Evolutionary conservation across 2,329 filamentous ascomycete species (phyloP), one percentile per base, ranked within the genome.

Genomic region (Sporothrix brasiliensis): DNA sequence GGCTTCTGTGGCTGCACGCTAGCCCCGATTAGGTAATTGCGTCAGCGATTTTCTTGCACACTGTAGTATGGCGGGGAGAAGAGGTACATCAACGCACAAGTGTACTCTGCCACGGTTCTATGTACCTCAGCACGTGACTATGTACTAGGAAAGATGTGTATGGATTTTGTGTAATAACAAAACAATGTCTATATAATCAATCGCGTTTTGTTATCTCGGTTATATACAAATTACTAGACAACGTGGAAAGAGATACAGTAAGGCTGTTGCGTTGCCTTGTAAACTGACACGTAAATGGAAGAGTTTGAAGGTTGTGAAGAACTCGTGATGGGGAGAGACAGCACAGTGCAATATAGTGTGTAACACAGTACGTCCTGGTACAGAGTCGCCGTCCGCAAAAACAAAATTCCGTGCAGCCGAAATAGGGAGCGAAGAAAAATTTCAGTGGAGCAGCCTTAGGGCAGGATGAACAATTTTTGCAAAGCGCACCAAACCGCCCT

Each of bases 401-500:
- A 73, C 39, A 70, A 69, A 71, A 67, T n/a, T 74, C 73, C 73
- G 73, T 19, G 41, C 7, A 6, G 44, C 13, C 50, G 54, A 71
- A 21, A 21, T 16, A 30, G 39, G 19, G 24, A 63, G 30, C 50
- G 49, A 53, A 27, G n/a, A 54, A 67, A 74, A 71, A 70, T 69
- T 71, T 47, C 41, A 68, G 69, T 71, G 58, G 69, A 30, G 52
- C 68, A 19, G 19, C 21, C 30, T 72, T 74, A 74, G 73, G 73
- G 73, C 73, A 74, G 73, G 69, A 58, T 67, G 70, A 73, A 49
- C 67, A 73, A 70, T 73, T 74, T 74, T 74, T 74, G 68, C 65
- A 53, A 71, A 66, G 56, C 73, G 68, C 73, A 74, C 73, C 73
- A 74, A 74, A 74, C 69, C 69, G 50, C 65, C 69, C 54, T 50